phyloP scores from a whole-genome alignment of 108 stramenopile species.

The Schizochytrium sp. region DNA sequence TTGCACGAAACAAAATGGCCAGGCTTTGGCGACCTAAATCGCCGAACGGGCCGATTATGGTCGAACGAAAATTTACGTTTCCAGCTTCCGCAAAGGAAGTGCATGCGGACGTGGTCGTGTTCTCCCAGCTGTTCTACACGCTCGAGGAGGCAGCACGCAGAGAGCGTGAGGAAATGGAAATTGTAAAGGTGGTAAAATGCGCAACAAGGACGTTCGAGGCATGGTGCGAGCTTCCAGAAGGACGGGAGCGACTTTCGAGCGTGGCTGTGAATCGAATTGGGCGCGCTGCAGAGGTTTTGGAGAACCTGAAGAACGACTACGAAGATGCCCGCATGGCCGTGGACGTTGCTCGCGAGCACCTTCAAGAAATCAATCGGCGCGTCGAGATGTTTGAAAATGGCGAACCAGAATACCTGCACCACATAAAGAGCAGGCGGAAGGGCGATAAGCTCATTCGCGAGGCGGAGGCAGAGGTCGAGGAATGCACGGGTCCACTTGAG shows the following conservation, averaged over 20 bases:
- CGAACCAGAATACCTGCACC: not conserved
- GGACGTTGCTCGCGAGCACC: not conserved
- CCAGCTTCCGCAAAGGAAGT: not conserved
- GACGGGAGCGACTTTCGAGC: not conserved
- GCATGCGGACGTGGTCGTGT: not conserved
- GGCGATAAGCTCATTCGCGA: not conserved
- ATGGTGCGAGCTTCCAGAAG: not conserved
- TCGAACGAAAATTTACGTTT: not conserved
- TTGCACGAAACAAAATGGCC: not conserved
- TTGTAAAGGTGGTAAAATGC: not conserved
- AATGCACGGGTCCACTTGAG: not conserved
- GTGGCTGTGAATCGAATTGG: not conserved
- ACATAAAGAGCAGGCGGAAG: not conserved
- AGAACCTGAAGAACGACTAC: not conserved
- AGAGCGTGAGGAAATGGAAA: not conserved
- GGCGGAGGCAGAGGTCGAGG: not conserved
- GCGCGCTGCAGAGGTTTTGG: not conserved
- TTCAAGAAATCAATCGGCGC: not conserved
- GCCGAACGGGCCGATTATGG: not conserved
- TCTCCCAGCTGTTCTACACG: not conserved
- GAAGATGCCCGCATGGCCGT: not conserved
- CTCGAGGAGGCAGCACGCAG: not conserved
- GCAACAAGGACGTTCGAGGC: not conserved
- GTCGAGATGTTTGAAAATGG: not conserved
- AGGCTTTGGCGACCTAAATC: not conserved